Evolutionary conservation across 116 monocot genomes (phyloP).

Genomic region (Zostera marina): DNA sequence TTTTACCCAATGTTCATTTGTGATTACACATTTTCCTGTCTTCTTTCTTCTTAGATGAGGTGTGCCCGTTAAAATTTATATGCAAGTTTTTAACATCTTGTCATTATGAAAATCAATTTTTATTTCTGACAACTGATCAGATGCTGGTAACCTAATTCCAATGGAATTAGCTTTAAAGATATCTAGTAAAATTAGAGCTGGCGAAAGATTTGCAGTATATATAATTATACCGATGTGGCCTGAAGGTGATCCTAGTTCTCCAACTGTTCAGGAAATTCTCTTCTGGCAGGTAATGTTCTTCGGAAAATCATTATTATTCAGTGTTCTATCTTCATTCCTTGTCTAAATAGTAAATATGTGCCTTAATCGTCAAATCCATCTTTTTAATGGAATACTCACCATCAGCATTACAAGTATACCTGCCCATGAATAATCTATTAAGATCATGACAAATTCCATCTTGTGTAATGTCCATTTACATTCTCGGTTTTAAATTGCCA

Average conservation of each 20-base stretch:
- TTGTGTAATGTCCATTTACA: neutral
- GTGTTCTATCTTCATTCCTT: too few species aligned
- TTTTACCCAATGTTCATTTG: too few species aligned
- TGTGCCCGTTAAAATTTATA: too few species aligned
- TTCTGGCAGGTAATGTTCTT: conserved; percentile 57
- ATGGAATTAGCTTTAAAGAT: conserved; percentile 75
- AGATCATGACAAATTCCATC: too few species aligned
- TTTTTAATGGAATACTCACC: too few species aligned
- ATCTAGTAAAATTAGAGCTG: conserved; percentile 42
- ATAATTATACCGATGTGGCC: conserved; percentile 81
- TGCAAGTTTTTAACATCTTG: neutral
- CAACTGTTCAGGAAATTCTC: conserved; percentile 65
- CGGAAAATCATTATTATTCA: neutral
- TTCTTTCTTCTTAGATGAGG: too few species aligned
- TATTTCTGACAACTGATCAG: conserved; percentile 3
- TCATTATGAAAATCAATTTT: neutral
- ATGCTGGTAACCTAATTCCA: conserved; percentile 49
- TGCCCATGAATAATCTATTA: too few species aligned
- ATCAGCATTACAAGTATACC: too few species aligned
- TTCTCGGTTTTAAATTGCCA: neutral
- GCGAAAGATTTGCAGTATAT: conserved; percentile 59
- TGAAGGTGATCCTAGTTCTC: conserved; percentile 31
- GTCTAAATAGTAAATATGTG: too few species aligned
- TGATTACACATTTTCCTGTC: too few species aligned
- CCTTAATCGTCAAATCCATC: too few species aligned